These are phyloP conservation scores for Neocucurbitaria cava DNA, from an alignment of 2,329 filamentous ascomycete genomes.

Conservation along the genomic window DNA sequence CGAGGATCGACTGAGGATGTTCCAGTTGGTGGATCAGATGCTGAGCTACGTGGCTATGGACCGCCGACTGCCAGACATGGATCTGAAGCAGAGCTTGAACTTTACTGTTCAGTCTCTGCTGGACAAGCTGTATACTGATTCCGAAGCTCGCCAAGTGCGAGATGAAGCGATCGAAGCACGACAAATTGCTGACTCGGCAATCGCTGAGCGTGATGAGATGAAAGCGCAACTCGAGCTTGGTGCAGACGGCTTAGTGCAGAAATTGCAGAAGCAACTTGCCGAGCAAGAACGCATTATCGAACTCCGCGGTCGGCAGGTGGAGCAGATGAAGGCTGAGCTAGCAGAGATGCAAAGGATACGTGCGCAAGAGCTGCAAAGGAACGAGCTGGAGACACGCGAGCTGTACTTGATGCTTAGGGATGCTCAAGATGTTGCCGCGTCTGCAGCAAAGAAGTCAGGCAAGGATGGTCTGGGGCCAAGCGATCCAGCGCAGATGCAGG, in stretches of 20 bases:
- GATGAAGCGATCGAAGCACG: slow-evolving; percentile 91
- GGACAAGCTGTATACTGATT: slow-evolving; percentile 95
- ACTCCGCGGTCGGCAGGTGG: slow-evolving; percentile 83
- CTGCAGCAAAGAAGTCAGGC: slow-evolving; percentile 72
- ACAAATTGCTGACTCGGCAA: slow-evolving; percentile 92
- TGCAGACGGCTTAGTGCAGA: slow-evolving; percentile 90
- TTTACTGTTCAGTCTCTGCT: slow-evolving; percentile 95
- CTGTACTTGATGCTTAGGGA: slow-evolving; percentile 98
- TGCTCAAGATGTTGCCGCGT: slow-evolving; percentile 93
- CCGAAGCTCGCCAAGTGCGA: slow-evolving; percentile 87
- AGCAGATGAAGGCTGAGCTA: slow-evolving; percentile 86
- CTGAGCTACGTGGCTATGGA: slow-evolving; percentile 99
- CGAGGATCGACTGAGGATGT: slow-evolving; percentile 92
- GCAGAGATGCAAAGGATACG: slow-evolving; percentile 85
- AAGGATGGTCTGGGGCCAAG: slow-evolving; percentile 63
- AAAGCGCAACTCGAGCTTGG: slow-evolving; percentile 85
- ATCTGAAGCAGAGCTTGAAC: slow-evolving; percentile 95
- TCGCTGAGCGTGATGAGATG: slow-evolving; percentile 97
- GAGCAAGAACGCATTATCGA: slow-evolving; percentile 92
- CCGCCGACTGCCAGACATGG: slow-evolving; percentile 91
- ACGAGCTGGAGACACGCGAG: slow-evolving; percentile 94
- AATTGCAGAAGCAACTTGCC: slow-evolving; percentile 91
- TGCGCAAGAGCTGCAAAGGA: slow-evolving; percentile 89
- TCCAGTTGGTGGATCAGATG: slow-evolving; percentile 98
- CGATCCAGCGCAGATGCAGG: slow-evolving; percentile 81